Percentiles rank a stretch among this genome's conserved stretches.
These are phyloP conservation scores for Penicillium chermesinum DNA, from an alignment of 495 filamentous ascomycete genomes.

Conservation along the genomic window DNA sequence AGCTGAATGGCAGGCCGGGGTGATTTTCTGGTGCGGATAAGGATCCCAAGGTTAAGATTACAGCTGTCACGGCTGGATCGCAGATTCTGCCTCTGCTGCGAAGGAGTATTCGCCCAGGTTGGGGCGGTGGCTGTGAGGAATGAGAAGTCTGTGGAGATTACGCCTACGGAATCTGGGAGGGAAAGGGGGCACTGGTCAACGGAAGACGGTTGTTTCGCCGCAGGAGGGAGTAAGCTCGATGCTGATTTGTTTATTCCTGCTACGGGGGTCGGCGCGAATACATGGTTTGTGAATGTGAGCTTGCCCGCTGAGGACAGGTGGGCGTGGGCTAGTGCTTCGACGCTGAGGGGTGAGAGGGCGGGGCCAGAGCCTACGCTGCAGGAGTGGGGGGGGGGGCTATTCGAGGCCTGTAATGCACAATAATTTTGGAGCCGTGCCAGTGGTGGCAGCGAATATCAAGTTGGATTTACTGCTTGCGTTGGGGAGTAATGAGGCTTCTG, in stretches of 20 bases:
- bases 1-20: slow-evolving; percentile 39
- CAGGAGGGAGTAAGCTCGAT: slow-evolving; percentile 30
- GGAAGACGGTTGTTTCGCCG: slow-evolving; percentile 23
- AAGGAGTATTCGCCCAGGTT: slow-evolving; percentile 27
- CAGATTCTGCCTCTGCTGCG: slow-evolving; percentile 45
- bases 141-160: slow-evolving; percentile 18
- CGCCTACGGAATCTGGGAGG: slow-evolving; percentile 19
- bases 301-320: slow-evolving; percentile 34
- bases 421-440: slow-evolving; percentile 35
- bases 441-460: slow-evolving; percentile 42
- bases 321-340: slow-evolving; percentile 37
- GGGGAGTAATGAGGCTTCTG: slow-evolving; percentile 1
- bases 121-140: slow-evolving; percentile 43
- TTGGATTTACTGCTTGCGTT: slow-evolving; percentile 28
- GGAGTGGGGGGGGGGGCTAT: slow-evolving; percentile 38
- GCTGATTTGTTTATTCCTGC: slow-evolving; percentile 49
- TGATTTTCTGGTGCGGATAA: slow-evolving; percentile 23
- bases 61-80: slow-evolving; percentile 32
- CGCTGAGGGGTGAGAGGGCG: slow-evolving; percentile 44
- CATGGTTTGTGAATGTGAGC: slow-evolving; percentile 29
- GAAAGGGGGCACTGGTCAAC: slow-evolving; percentile 13
- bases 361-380: slow-evolving; percentile 43
- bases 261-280: slow-evolving; percentile 42
- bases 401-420: slow-evolving; percentile 32
- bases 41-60: slow-evolving; percentile 39